phyloP scores from a whole-genome alignment of 192 early-diverging fungal species.

The Podila verticillata region DNA sequence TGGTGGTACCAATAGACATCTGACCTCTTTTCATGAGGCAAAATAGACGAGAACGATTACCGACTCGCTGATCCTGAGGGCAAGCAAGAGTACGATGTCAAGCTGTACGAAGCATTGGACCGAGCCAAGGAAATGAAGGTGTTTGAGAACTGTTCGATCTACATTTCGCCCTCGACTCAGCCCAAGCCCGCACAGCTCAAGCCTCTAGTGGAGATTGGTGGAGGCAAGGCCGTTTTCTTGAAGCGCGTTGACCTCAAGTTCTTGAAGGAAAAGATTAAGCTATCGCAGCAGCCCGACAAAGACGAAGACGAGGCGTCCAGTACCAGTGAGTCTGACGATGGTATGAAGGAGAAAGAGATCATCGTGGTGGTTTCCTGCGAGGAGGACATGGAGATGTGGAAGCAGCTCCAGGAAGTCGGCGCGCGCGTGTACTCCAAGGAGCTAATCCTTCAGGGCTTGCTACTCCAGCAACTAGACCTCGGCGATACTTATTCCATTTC shows the following conservation, averaged over 20 bases:
- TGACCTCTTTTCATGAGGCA: not conserved
- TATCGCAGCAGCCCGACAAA: not conserved
- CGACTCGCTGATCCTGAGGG: slow-evolving; percentile 20
- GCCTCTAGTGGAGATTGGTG: slow-evolving; percentile 25
- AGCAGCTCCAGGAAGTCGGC: slow-evolving; percentile 16
- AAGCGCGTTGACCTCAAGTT: slow-evolving; percentile 21
- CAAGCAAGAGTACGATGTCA: slow-evolving; percentile 31
- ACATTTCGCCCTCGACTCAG: slow-evolving; percentile 26
- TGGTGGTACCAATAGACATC: not conserved
- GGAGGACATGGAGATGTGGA: slow-evolving; percentile 44
- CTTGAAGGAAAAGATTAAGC: slow-evolving; percentile 24
- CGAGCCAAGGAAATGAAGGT: slow-evolving; percentile 28
- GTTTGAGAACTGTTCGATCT: slow-evolving; percentile 36
- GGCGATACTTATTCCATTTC: slow-evolving; percentile 19
- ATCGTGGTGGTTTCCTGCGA: slow-evolving; percentile 35
- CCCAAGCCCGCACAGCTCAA: slow-evolving; percentile 28
- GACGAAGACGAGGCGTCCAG: not conserved
- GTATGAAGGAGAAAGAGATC: slow-evolving; percentile 12
- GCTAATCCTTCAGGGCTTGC: slow-evolving; percentile 21
- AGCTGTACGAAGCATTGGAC: slow-evolving; percentile 27
- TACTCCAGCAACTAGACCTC: slow-evolving; percentile 27
- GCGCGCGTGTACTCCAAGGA: slow-evolving; percentile 37
- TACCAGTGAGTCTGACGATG: not conserved
- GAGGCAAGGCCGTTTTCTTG: slow-evolving; percentile 29
- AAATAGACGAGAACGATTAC: slow-evolving; percentile 29